Conservation (phyloP, 2,329 filamentous ascomycete species). For the Microdochium trichocladiopsis region DNA sequence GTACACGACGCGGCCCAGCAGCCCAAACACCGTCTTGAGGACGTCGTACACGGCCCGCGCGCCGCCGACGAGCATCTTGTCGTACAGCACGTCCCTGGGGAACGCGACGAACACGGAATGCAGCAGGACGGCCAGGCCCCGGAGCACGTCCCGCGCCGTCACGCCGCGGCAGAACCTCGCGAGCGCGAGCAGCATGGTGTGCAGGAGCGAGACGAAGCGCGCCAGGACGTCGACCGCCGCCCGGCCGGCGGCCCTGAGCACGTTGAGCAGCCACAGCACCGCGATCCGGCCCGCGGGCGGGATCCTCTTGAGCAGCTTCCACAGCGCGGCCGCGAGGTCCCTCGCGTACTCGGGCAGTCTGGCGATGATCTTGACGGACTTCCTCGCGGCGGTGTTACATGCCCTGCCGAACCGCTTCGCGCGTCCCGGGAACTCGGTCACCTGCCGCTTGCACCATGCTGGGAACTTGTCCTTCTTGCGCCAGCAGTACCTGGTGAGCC, state of each 20-base stretch:
- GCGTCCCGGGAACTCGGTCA: constrained; percentile 15
- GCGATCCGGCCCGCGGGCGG: constrained; percentile 16
- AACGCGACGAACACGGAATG: constrained; percentile 22
- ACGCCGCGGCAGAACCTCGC: constrained; percentile 24
- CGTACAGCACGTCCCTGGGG: constrained; percentile 16
- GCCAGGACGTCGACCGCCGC: constrained; percentile 15
- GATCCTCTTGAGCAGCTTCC: constrained; percentile 11
- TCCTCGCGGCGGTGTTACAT: constrained; percentile 10
- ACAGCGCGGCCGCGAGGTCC: constrained; percentile 5
- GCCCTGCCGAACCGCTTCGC: constrained; percentile 11
- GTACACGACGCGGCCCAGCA: constrained; percentile 18
- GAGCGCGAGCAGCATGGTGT: constrained; percentile 25
- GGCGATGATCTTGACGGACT: constrained; percentile 12
- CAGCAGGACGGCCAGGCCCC: constrained; percentile 22
- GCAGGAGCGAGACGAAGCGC: constrained; percentile 23
- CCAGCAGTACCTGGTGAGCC: constrained; percentile 11
- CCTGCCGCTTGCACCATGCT: constrained; percentile 21
- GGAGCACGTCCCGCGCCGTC: constrained; percentile 30
- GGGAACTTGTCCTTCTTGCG: constrained; percentile 16
- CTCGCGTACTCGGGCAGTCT: constrained; percentile 6
- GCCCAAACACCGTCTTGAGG: constrained; percentile 22
- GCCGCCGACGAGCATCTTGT: constrained; percentile 13
- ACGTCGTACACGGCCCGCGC: constrained; percentile 10
- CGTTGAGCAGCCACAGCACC: constrained; percentile 19
- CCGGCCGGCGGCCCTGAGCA: constrained; percentile 15